Base-by-base conservation (phyloP, 768 basidiomycete species). In the Rickenella mellea region DNA sequence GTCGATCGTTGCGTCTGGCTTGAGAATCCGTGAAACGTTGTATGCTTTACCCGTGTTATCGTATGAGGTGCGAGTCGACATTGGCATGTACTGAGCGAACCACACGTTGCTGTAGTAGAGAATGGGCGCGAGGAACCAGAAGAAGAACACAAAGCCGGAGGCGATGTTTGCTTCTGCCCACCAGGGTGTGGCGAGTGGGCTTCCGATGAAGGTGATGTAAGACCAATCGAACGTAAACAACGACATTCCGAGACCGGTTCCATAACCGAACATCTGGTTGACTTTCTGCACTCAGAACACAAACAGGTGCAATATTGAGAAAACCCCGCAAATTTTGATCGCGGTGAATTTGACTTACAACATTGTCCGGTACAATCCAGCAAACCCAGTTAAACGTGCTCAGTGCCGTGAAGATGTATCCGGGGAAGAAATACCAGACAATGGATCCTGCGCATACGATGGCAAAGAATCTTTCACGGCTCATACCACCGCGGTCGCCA, bases 171-270 rank as follows among this genome's bases (percentile, higher is more conserved):
- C 83, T 55, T 80, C 76, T 2, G 82, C 83, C 83, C 83, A 86
- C 83, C 83, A 89, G 1, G 86, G 86, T 10, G 81, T 77, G 5
- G 81, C 78, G 37, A 89, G 75, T 0, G 87, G 87, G 20, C 74
- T 76, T 37, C 59, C 54, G 5, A 61, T 55, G 44, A 54, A 66
- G 7, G 61, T 45, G 46, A 82, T 76, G 55, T 84, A 79, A 2
- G 78, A 66, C 87, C 86, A 90, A 50, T 89, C 86, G 55, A 90
- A 86, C 24, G 84, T 84, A 52, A 87, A 57, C 46, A 85, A 54
- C 48, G 80, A 78, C 80, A 87, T 84, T 21, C 79, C 78, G 52
- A 80, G 55, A 9, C 69, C 67, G 15, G 39, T 48, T 27, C 48
- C 42, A 36, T 56, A 58, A 26, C 86, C 85, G 48, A 89, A 88